A percentile compares a stretch with the other conserved stretches of the same genome.
Evolutionary conservation across 371 early-diverging fungal species (phyloP).

Genomic region (Blakeslea trispora): DNA sequence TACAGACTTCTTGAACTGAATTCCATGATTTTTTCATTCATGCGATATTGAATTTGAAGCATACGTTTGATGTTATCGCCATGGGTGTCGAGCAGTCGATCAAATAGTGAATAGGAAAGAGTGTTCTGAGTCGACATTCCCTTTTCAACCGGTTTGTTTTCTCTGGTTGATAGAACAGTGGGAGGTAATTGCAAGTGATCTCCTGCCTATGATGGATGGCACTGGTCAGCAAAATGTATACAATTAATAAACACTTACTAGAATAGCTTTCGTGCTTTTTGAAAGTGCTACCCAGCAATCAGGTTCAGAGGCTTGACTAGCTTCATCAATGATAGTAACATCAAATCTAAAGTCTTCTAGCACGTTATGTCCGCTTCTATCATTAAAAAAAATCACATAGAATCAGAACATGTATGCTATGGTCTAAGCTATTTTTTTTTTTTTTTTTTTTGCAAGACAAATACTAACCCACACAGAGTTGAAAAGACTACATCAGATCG

Average conservation of each 20-base stretch:
- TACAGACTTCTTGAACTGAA: no score
- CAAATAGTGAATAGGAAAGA: constrained; percentile 57
- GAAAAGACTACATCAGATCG: constrained; percentile 61
- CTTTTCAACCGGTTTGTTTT: neutral
- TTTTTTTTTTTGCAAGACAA: neutral
- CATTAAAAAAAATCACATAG: neutral
- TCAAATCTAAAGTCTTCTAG: constrained; percentile 72
- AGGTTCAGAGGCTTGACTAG: constrained; percentile 82
- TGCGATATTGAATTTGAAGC: constrained; percentile 85
- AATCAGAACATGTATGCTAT: no score
- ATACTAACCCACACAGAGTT: constrained; percentile 55
- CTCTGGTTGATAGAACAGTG: neutral
- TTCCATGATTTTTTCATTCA: constrained; percentile 79
- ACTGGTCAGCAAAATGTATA: neutral
- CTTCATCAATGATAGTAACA: constrained; percentile 92
- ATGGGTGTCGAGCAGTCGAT: constrained; percentile 61
- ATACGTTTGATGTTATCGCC: constrained; percentile 61
- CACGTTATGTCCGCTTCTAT: constrained; percentile 51
- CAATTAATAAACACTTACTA: constrained; percentile 34
- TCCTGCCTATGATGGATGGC: neutral
- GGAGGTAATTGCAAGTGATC: constrained; percentile 2
- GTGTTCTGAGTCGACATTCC: neutral
- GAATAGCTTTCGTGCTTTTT: constrained; percentile 73
- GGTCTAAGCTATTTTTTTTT: neutral
- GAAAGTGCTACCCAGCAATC: constrained; percentile 92